A percentile compares a stretch with the other conserved stretches of the same genome.
Evolutionary conservation across 306 rosid genomes (phyloP).

Genomic region (Pachyrhizus erosus): DNA sequence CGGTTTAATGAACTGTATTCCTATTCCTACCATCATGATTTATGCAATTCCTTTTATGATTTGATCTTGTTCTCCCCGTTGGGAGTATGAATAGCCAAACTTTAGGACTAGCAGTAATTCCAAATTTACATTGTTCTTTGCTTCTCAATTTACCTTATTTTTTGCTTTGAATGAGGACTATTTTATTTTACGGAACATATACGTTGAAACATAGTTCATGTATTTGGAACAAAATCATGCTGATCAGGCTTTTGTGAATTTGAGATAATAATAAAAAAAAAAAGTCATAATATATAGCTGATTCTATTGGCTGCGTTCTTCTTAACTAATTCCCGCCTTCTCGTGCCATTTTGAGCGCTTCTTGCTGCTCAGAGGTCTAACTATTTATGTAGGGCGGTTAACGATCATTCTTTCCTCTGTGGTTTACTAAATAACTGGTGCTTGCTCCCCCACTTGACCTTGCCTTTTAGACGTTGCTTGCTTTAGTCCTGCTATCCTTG

Average conservation of each 20-base stretch:
- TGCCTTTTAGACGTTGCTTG: no score
- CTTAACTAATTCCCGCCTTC: no score
- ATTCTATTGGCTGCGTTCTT: no score
- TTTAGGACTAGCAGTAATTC: not conserved
- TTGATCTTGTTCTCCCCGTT: not conserved
- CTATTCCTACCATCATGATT: constrained; percentile 11
- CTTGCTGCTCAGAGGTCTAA: no score
- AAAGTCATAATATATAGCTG: no score
- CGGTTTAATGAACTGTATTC: constrained; percentile 1
- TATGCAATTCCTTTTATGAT: not conserved
- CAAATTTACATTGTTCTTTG: not conserved
- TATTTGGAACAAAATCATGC: not conserved
- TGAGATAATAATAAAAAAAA: not conserved
- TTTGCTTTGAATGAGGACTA: not conserved
- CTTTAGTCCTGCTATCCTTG: no score
- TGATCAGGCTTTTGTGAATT: not conserved
- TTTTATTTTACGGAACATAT: not conserved
- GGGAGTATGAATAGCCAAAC: not conserved
- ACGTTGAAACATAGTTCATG: not conserved
- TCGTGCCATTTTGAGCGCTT: no score
- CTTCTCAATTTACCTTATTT: not conserved
- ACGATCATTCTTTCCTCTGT: no score
- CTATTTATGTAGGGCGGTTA: no score
- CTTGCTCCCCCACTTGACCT: no score
- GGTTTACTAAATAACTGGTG: no score